Base-by-base conservation (phyloP, 495 filamentous ascomycete genomes). In the Aspergillus nanangensis region DNA sequence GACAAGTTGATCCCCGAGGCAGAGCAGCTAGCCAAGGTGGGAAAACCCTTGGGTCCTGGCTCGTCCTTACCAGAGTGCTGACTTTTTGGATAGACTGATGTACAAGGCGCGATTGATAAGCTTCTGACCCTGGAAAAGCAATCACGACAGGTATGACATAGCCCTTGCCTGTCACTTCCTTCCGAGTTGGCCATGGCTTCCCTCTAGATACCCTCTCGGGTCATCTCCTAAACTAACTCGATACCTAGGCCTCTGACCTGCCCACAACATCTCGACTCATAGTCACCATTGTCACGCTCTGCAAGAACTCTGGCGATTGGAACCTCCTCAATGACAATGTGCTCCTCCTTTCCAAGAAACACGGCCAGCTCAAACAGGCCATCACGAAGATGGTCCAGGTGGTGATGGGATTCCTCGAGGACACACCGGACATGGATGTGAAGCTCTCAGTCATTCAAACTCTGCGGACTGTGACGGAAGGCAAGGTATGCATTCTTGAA, bases 361-460 rank as follows among this genome's bases (percentile, higher is more conserved):
- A 98, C 88, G 87, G 90, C 56, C 93, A 98, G 72, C 91, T 98
- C 68, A 96, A 96, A 67, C 94, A 96, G 72, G 93, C 93, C 56
- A 90, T 87, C 50, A 97, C 93, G 52, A 92, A 90, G 77, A 98
- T 98, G 93, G 93, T 98, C 34, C 93, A 97, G 75, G 83, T 82
- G 41, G 89, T 95, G 43, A 95, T 98, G 88, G 75, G 70, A 36
- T 96, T 96, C 64, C 70, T 98, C 63, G 87, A 95, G 59, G 79
- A 86, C 38, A 77, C 80, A 60, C 88, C 91, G 29, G 85, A 75
- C 47, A 50, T 85, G 48, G 92, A 95, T 45, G 87, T 81, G 24
- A 97, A 96, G 72, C 74, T 98, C 36, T 84, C 88, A 13, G 81
- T 94, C 32, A 97, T 98, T 52, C 90, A 97, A 66, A 95, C 92